Percentiles rank a stretch among this genome's conserved stretches.
Conservation (phyloP, 2,329 filamentous ascomycete species). For the Diaporthe vaccinii region DNA sequence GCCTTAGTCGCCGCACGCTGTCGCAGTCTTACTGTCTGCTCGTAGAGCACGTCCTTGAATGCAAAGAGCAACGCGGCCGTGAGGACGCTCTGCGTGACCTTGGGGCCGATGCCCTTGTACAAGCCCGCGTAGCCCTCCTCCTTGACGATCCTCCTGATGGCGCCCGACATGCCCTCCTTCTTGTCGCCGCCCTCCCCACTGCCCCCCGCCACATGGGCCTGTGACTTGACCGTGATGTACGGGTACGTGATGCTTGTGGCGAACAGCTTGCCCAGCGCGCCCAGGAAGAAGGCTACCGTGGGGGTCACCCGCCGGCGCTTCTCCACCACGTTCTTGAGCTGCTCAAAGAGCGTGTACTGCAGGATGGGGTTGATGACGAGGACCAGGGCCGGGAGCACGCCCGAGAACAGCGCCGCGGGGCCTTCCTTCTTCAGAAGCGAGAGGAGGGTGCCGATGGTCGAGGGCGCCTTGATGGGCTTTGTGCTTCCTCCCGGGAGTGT, state of each 20-base stretch:
- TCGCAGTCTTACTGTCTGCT: conserved; percentile 79
- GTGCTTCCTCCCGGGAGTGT: conserved; percentile 45
- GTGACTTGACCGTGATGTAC: conserved; percentile 98
- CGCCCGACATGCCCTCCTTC: conserved; percentile 84
- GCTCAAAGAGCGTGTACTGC: conserved; percentile 98
- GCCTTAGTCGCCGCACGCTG: conserved; percentile 57
- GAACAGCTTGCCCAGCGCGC: conserved; percentile 93
- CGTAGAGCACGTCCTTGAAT: conserved; percentile 97
- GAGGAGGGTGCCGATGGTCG: conserved; percentile 85
- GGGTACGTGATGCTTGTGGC: conserved; percentile 96
- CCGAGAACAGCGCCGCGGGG: conserved; percentile 86
- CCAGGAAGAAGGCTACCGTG: conserved; percentile 88
- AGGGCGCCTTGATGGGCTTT: conserved; percentile 62
- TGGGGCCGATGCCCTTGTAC: conserved; percentile 96
- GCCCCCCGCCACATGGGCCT: conserved; percentile 88
- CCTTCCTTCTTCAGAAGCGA: conserved; percentile 88
- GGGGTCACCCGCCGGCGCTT: conserved; percentile 77
- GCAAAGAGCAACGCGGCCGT: conserved; percentile 97
- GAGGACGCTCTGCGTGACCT: conserved; percentile 96
- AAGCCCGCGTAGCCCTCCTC: conserved; percentile 94
- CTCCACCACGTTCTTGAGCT: conserved; percentile 93
- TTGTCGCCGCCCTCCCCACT: conserved; percentile 73
- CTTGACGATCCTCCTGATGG: conserved; percentile 81
- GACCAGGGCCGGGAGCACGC: conserved; percentile 91
- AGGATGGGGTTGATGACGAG: conserved; percentile 98